Evolutionary conservation across 2,329 filamentous ascomycete genomes (phyloP).

Genomic region (Bisporella sp.): DNA sequence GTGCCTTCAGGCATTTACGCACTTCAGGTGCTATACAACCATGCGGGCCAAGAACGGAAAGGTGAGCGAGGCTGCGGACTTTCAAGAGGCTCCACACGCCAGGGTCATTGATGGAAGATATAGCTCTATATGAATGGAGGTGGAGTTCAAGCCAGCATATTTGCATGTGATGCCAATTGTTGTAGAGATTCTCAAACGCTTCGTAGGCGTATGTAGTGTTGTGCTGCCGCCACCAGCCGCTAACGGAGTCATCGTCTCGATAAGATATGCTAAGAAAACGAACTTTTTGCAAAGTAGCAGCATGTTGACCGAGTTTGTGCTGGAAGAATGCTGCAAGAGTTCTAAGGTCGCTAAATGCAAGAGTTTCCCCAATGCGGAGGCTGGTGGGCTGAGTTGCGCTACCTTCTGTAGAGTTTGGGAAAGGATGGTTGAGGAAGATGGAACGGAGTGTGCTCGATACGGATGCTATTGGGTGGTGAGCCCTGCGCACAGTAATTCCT

Average conservation of each 20-base stretch:
- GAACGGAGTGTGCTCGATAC: not conserved
- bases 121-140: too few relatives aligned
- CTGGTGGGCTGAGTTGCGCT: slow-evolving; percentile 3
- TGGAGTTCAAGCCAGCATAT: too few relatives aligned
- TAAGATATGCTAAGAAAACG: too few relatives aligned
- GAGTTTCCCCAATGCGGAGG: slow-evolving; percentile 10
- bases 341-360: slow-evolving; percentile 8
- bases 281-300: too few relatives aligned
- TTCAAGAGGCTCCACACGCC: too few relatives aligned
- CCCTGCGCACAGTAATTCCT: not conserved
- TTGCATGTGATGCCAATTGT: slow-evolving; percentile 4
- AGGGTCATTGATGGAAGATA: too few relatives aligned
- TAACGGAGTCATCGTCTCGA: not conserved
- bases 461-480: not conserved
- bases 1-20: slow-evolving; percentile 10
- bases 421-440: not conserved
- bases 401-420: too few relatives aligned
- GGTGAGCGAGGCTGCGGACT: slow-evolving; percentile 10
- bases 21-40: slow-evolving; percentile 12
- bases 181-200: slow-evolving; percentile 11
- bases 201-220: slow-evolving; percentile 11
- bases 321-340: slow-evolving; percentile 9
- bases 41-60: slow-evolving; percentile 10
- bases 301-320: too few relatives aligned
- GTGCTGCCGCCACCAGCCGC: slow-evolving; percentile 2